A percentile compares a stretch with the other conserved stretches of the same genome.
Evolutionary conservation across 768 basidiomycete species (phyloP).

Genomic region (Lactifluus subvellereus): DNA sequence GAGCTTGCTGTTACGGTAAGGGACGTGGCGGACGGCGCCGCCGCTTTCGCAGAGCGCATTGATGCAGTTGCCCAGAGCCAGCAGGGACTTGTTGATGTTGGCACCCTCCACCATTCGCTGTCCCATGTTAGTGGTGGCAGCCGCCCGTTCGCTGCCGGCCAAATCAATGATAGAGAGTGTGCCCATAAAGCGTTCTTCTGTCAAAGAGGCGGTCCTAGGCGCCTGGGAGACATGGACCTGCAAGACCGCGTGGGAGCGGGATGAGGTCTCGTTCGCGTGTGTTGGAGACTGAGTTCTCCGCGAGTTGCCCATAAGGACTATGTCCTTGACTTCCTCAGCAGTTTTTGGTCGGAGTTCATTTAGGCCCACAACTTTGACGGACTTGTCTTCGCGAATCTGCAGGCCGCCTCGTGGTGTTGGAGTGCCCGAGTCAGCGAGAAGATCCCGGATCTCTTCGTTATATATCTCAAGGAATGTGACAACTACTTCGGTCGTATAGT

Average conservation of each 20-base stretch:
- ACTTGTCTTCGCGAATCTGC: conserved; percentile 90
- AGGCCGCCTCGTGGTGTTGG: conserved; percentile 74
- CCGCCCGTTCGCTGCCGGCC: conserved; percentile 94
- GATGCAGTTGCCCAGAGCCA: conserved; percentile 97
- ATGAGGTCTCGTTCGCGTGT: conserved; percentile 93
- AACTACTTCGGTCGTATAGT: conserved; percentile 80
- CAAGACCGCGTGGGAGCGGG: conserved; percentile 95
- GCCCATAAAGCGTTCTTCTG: conserved; percentile 77
- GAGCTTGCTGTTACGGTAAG: conserved; percentile 97
- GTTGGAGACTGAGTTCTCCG: conserved; percentile 91
- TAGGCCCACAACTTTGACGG: conserved; percentile 84
- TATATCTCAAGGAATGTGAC: conserved; percentile 99
- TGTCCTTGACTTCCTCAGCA: conserved; percentile 91
- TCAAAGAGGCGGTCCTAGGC: conserved; percentile 77
- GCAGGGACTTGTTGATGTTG: conserved; percentile 97
- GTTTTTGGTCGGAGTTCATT: conserved; percentile 73
- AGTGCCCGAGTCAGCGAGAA: conserved; percentile 70
- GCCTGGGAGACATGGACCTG: conserved; percentile 91
- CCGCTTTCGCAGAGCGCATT: conserved; percentile 96
- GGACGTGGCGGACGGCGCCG: conserved; percentile 81
- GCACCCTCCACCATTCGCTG: conserved; percentile 98
- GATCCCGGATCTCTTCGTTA: conserved; percentile 97
- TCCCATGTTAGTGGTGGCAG: conserved; percentile 95
- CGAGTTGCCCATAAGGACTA: conserved; percentile 83
- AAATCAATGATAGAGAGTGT: conserved; percentile 97